Base-by-base conservation (phyloP, 169 alveolate species). In the Plasmodium malariae region DNA sequence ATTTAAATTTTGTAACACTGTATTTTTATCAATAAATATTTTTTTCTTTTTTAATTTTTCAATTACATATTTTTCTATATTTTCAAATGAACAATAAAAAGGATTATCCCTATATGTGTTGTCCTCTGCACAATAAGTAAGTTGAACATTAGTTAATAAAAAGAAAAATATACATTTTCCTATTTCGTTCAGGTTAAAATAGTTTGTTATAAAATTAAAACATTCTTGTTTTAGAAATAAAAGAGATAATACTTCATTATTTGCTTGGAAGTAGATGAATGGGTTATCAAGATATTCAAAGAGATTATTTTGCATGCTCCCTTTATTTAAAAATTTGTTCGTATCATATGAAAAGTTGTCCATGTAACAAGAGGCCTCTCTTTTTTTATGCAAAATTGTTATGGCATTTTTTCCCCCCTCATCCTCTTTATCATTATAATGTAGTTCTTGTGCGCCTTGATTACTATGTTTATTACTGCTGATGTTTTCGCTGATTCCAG, bases 1-100 rank as follows among this genome's bases (percentile, higher is more conserved):
- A 43, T 80, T 80, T 80, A 80, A 65, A 80, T 80, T 80, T 65
- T 80, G 85, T 80, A 80, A 67, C 2, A 80, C 73, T 11, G 49
- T 48, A 80, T 80, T 67, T 80, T 71, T 80, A 57, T 80, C 83
- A 14, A 80, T 54, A 67, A 57, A 51, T 24, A 80, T 80, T 37
- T 76, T 76, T 51, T 43, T 69, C 6, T 28, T 80, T 51, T 67
- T 80, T 30, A 80, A 80, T 65, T 80, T 80, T 14, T 24, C n/a
- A 37, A 67, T 49, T 21, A 80, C 90, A 49, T 55, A 80, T 67
- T 80, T 80, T 55, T 80, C 65, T 19, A 80, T 70, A 80, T 49
- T 21, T 36, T 80, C 90, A 80, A 51, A 80, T 7, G 90, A 24
- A 11, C 48, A 67, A 80, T 37, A 80, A 5, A 54, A 59, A 0